A percentile compares a stretch with the other conserved stretches of the same genome.
Conservation (phyloP, 2,329 filamentous ascomycete species). For the Ceratocystis diversiconidia region DNA sequence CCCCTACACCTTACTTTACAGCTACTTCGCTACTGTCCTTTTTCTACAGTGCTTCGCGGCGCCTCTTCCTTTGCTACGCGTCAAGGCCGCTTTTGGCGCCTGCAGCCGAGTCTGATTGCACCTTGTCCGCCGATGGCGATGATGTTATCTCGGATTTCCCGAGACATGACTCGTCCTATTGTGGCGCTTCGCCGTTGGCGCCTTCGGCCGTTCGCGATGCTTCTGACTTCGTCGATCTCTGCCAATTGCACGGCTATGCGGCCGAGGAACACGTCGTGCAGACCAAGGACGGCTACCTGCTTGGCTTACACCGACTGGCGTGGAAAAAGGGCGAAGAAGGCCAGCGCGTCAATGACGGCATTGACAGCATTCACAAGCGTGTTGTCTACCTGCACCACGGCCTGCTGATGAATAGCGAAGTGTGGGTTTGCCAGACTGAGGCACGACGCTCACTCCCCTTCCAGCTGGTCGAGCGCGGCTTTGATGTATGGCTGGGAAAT, state of each 20-base stretch:
- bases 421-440: constrained; percentile 90
- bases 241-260: constrained; percentile 76
- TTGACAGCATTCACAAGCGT: constrained; percentile 56
- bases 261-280: constrained; percentile 94
- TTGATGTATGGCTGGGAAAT: constrained; percentile 96
- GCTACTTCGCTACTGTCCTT: constrained; percentile 67
- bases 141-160: constrained; percentile 31
- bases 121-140: constrained; percentile 23
- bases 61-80: constrained; percentile 54
- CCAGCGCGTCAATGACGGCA: constrained; percentile 59
- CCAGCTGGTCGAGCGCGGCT: constrained; percentile 74
- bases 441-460: constrained; percentile 78
- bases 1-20: constrained; percentile 24
- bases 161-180: background rate
- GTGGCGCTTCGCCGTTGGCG: constrained; percentile 37
- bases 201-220: constrained; percentile 66
- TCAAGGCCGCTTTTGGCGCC: background rate
- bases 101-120: background rate
- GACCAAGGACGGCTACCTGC: constrained; percentile 82
- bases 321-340: constrained; percentile 72
- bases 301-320: constrained; percentile 76
- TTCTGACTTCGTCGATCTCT: constrained; percentile 88
- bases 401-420: constrained; percentile 95
- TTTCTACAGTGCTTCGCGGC: constrained; percentile 69
- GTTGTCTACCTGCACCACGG: constrained; percentile 93